A percentile compares a stretch with the other conserved stretches of the same genome.
These are phyloP conservation scores for Paramecium biaurelia DNA, from an alignment of 73 alveolate species.

Conservation along the genomic window DNA sequence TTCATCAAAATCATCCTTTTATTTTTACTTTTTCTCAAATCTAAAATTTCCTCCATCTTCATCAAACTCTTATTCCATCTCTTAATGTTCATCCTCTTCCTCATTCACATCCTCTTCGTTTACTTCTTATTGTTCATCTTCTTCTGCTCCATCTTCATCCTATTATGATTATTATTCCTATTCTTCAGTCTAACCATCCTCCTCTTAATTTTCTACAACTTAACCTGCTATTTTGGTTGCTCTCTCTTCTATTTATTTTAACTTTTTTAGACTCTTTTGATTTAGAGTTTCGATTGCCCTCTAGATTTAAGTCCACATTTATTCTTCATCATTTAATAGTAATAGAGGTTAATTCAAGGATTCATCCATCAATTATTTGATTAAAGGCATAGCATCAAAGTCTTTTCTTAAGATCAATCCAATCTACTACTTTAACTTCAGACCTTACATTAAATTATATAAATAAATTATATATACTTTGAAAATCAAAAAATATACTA, in stretches of 20 bases:
- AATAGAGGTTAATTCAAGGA: neutral
- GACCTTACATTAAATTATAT: conserved; percentile 12
- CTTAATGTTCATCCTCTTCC: neutral
- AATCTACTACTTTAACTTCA: neutral
- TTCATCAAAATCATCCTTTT: conserved; percentile 48
- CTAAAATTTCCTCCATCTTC: conserved; percentile 35
- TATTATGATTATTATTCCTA: neutral
- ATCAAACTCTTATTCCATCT: conserved; percentile 38
- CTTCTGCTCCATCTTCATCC: neutral
- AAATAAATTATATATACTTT: neutral
- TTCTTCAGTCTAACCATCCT: neutral
- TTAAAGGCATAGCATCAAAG: neutral
- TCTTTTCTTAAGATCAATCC: conserved; percentile 27
- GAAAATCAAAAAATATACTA: neutral
- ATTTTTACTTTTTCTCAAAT: conserved; percentile 32
- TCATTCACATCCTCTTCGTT: neutral
- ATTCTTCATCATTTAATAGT: neutral
- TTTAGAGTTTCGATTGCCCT: neutral
- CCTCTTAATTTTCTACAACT: neutral
- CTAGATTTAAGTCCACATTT: conserved; percentile 1
- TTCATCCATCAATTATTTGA: neutral
- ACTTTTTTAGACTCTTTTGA: neutral
- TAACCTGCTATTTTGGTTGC: neutral
- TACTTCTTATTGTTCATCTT: neutral
- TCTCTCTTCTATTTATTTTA: conserved; percentile 13